Evolutionary conservation across 208 protist genomes (phyloP).

Genomic region (Trypanosoma rangeli): DNA sequence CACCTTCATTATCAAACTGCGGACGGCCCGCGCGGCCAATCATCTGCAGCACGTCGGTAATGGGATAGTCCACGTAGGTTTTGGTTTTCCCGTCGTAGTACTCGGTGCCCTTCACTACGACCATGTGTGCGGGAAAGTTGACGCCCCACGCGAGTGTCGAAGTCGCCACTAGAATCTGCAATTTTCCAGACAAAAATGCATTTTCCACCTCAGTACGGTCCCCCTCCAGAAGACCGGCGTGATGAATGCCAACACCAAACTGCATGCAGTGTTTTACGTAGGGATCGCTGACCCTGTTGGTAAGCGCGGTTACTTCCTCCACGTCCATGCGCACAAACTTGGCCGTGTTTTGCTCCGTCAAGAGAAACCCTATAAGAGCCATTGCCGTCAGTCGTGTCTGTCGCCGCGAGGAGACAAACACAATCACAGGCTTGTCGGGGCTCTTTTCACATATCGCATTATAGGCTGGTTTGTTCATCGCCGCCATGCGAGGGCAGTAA

Average conservation of each 20-base stretch:
- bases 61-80: constrained; percentile 98
- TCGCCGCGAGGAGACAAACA: constrained; percentile 99
- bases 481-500: constrained; percentile 99
- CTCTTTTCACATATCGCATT: constrained; percentile 95
- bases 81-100: constrained; percentile 98
- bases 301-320: constrained; percentile 82
- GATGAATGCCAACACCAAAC: constrained; percentile 99
- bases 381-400: constrained; percentile 99
- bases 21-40: constrained; percentile 98
- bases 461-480: constrained; percentile 99
- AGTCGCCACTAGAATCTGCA: constrained; percentile 98
- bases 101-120: constrained; percentile 99
- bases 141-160: constrained; percentile 99
- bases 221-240: constrained; percentile 94
- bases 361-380: constrained; percentile 95
- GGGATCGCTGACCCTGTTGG: constrained; percentile 74
- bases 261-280: constrained; percentile 94
- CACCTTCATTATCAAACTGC: constrained; percentile 96
- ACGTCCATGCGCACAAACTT: constrained; percentile 94
- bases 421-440: constrained; percentile 96
- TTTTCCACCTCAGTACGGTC: constrained; percentile 93
- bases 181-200: constrained; percentile 93
- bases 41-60: constrained; percentile 99
- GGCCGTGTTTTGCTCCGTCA: constrained; percentile 91
- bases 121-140: constrained; percentile 99